Base-by-base conservation (phyloP, 768 basidiomycete species). In the Auriscalpium microsporum region DNA sequence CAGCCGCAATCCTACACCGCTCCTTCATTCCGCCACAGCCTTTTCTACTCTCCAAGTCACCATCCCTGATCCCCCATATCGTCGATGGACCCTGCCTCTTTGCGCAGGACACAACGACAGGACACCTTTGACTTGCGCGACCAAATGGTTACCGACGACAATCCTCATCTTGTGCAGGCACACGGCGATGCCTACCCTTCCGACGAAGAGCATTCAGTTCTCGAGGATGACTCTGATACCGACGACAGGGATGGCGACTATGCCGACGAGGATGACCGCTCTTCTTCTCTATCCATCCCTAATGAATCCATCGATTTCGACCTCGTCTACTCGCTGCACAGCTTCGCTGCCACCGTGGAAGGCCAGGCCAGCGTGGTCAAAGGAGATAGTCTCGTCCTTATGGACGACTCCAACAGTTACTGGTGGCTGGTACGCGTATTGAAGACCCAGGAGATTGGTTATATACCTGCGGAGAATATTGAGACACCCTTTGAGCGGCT, bases 371-470 rank as follows among this genome's bases (percentile, higher is more conserved):
- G 90, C 62, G 96, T 99, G 61, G 91, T 96, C 70, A 98, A 97
- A 71, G 96, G 96, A 23, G 95, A 99, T 76, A 90, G 90, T 58
- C 79, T 99, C 47, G 86, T 93, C 67, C 77, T 99, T 45, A 92
- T 98, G 81, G 96, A 99, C 73, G 96, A 99, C 69, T 92, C 87
- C 55, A 98, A 99, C 71, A 92, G 90, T 71, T 99, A 99, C 73
- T 98, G 96, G 96, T 98, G 96, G 96, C 88, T 98, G 50, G 95
- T 99, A 8, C 83, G 94, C 48, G 96, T 99, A 9, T 84, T 99
- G 60, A 98, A 97, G 74, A 97, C 95, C 8, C 94, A 97, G 70
- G 94, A 96, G 65, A 92, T 99, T 14, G 96, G 96, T 0, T 99
- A 99, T 69, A 98, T 99, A 50, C 96, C 96, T 16, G 96, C 96